Percentiles rank a stretch among this genome's conserved stretches.
phyloP scores from a whole-genome alignment of 768 basidiomycete species.

The Rhodotorula toruloides region DNA sequence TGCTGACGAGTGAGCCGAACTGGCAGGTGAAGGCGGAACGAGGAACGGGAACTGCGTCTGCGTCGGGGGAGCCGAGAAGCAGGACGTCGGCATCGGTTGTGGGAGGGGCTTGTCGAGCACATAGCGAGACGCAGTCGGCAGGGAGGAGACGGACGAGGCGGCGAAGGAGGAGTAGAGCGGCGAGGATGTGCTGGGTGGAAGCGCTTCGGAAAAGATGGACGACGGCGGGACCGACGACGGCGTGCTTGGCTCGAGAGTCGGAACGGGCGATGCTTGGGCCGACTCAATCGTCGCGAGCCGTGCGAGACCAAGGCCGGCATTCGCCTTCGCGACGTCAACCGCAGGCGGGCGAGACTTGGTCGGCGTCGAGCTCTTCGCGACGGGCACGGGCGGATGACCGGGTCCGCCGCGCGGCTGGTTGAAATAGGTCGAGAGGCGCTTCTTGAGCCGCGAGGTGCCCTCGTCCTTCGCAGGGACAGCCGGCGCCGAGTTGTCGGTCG shows the following conservation, averaged over 20 bases:
- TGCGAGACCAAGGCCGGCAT: not conserved
- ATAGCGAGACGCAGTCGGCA: not conserved
- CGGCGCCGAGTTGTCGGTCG: no score
- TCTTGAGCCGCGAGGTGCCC: no score
- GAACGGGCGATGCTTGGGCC: not conserved
- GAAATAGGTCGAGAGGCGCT: conserved; percentile 17
- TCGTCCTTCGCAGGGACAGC: no score
- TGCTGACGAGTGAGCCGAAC: no score
- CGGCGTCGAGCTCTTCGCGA: conserved; percentile 4
- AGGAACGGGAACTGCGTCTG: no score
- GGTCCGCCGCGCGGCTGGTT: not conserved
- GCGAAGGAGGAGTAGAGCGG: not conserved
- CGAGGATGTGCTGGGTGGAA: not conserved
- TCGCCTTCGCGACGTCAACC: conserved; percentile 10
- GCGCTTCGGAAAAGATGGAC: not conserved
- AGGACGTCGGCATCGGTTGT: not conserved
- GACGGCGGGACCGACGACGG: not conserved
- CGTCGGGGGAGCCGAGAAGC: no score
- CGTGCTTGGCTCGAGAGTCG: conserved; percentile 4
- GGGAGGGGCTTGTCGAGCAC: not conserved
- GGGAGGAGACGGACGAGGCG: not conserved
- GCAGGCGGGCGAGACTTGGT: not conserved
- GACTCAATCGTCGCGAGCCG: not conserved
- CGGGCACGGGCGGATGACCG: conserved; percentile 11
- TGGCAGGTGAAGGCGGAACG: no score